Evolutionary conservation across 73 alveolate genomes (phyloP).

Genomic region (Paramecium sonneborni): DNA sequence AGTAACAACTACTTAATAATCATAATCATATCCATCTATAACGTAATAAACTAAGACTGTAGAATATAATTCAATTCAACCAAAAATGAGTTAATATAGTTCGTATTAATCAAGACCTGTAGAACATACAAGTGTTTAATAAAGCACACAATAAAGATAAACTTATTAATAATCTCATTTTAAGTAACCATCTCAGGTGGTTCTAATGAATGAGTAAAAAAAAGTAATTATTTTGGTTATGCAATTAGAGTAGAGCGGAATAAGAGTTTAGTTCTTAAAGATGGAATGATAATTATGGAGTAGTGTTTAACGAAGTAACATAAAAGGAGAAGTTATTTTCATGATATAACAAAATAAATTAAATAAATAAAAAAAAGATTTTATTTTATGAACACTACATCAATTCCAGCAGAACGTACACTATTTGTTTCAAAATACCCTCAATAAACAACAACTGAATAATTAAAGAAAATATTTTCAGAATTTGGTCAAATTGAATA

Average conservation of each 20-base stretch:
- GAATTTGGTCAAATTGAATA: constrained; percentile 30
- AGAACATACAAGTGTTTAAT: neutral
- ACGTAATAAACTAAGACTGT: neutral
- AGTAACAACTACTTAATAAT: neutral
- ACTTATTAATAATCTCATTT: neutral
- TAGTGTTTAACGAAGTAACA: neutral
- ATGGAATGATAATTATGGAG: neutral
- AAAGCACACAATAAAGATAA: neutral
- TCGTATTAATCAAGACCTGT: neutral
- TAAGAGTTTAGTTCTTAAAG: neutral
- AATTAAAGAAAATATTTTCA: constrained; percentile 21
- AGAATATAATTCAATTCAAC: neutral
- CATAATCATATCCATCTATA: neutral
- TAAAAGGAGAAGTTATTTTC: neutral
- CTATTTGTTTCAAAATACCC: constrained; percentile 38
- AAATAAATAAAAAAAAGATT: neutral
- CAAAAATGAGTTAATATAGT: neutral
- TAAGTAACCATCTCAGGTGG: neutral
- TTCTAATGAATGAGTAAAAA: neutral
- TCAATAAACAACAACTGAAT: neutral
- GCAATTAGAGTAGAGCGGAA: neutral
- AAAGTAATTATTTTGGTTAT: neutral
- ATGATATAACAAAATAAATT: constrained; percentile 1
- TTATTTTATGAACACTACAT: constrained; percentile 1
- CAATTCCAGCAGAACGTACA: neutral